Evolutionary conservation across 208 protist genomes (phyloP).

Genomic region (Blechomonas ayalai): DNA sequence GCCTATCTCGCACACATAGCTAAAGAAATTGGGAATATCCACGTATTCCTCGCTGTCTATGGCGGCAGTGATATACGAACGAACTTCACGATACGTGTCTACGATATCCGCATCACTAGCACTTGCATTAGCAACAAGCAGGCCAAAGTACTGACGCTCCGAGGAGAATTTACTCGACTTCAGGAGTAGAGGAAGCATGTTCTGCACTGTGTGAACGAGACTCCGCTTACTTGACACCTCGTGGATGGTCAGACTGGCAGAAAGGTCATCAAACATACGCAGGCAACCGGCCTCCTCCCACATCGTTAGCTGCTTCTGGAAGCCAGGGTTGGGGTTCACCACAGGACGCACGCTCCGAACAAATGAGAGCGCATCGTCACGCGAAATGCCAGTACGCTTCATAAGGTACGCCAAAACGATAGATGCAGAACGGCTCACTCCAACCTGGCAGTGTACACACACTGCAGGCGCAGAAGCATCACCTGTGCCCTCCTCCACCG

Average conservation of each 20-base stretch:
- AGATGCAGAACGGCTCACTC: conserved; percentile 78
- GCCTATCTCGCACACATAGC: conserved; percentile 63
- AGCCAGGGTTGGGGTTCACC: conserved; percentile 70
- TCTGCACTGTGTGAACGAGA: conserved; percentile 18
- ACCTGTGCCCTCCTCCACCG: not conserved
- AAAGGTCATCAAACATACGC: conserved; percentile 49
- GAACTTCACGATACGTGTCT: conserved; percentile 27
- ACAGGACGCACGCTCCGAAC: conserved; percentile 46
- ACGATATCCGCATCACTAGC: conserved; percentile 8
- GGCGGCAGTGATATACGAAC: conserved; percentile 23
- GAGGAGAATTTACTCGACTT: conserved; percentile 34
- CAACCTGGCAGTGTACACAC: conserved; percentile 80
- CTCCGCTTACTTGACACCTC: conserved; percentile 36
- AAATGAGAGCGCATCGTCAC: conserved; percentile 46
- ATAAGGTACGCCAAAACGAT: conserved; percentile 84
- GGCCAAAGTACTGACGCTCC: conserved; percentile 58
- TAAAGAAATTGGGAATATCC: conserved; percentile 76
- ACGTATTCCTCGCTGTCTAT: conserved; percentile 59
- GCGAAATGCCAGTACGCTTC: conserved; percentile 37
- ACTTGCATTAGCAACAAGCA: conserved; percentile 14
- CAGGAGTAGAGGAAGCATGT: conserved; percentile 35
- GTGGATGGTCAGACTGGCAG: conserved; percentile 27
- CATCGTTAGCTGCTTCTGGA: conserved; percentile 48
- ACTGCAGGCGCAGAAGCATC: conserved; percentile 20
- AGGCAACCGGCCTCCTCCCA: conserved; percentile 42